Conservation (phyloP, 495 filamentous ascomycete genomes). For the Penicillium bialowiezense region DNA sequence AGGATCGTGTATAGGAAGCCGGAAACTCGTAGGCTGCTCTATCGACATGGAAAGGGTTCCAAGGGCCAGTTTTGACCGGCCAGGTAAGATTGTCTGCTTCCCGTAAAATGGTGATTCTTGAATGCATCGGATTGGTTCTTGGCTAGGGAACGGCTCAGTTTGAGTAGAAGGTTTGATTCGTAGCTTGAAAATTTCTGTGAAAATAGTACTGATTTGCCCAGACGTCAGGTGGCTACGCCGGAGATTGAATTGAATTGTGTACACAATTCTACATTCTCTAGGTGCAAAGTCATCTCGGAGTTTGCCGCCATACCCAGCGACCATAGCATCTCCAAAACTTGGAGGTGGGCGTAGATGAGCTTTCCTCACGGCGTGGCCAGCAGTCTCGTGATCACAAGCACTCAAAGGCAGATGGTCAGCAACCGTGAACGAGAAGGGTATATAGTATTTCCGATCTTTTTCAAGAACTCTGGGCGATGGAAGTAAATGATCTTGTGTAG, state of each 20-base stretch:
- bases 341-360: conserved; percentile 70
- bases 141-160: background rate
- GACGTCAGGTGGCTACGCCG: conserved; percentile 52
- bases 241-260: conserved; percentile 55
- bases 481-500: conserved; percentile 42
- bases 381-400: conserved; percentile 33
- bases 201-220: conserved; percentile 19
- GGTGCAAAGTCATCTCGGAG: conserved; percentile 65
- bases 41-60: background rate
- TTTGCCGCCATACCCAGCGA: conserved; percentile 27
- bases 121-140: background rate
- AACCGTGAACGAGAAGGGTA: conserved; percentile 72
- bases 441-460: conserved; percentile 52
- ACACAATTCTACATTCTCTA: conserved; percentile 62
- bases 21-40: background rate
- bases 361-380: conserved; percentile 46
- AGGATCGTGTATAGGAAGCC: too few relatives aligned
- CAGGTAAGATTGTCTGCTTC: too few relatives aligned
- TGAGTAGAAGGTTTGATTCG: conserved; percentile 38
- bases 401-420: conserved; percentile 61
- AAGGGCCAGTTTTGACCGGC: too few relatives aligned
- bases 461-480: conserved; percentile 57
- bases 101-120: background rate
- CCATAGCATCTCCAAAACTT: conserved; percentile 54
- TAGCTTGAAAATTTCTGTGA: conserved; percentile 43